Base-by-base conservation (phyloP, 164 flowering plant species). In the Nymphaea colorata region DNA sequence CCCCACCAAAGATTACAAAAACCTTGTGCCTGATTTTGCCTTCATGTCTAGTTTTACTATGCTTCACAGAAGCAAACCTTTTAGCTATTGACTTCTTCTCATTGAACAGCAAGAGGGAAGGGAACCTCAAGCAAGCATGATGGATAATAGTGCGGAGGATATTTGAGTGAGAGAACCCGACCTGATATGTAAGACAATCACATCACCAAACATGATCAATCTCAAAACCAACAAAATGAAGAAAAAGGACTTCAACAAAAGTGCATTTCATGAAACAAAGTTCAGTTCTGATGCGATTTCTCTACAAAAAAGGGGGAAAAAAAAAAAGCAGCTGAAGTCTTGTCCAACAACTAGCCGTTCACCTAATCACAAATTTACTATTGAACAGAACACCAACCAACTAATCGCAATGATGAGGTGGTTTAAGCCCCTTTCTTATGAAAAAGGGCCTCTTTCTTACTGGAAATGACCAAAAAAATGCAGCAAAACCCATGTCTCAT, bases 1-100 rank as follows among this genome's bases (percentile, higher is more conserved):
- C 86, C 42, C 98, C 98, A 68, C 96, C 98, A 82, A 92, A 88
- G 68, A 89, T 78, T 68, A 88, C 96, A 77, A 84, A 87, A 75
- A 87, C 87, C 74, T 85, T 87, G 44, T 45, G 75, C 64, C 12
- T 41, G 6, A 60, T 81, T 77, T 73, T 73, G 44, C 36, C 15
- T 61, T 73, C 66, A 25, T 73, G 64, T 41, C 64, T 60, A 67
- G 66, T 66, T 76, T 77, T 69, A 61, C 59, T 61, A 12, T 41
- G 53, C 67, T 68, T 43, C 42, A 73, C 67, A 62, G 79, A 71
- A 44, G 72, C 75, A 74, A 76, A 67, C 73, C 73, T 74, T 78
- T 76, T 76, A 60, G 77, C 72, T 53, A 73, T 59, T 68, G 73
- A 66, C 69, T 65, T 73, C 64, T 79, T 74, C 55, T 73, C 66